Base-by-base conservation (phyloP, 225 moss, liverwort and hornwort genomes). In the Antitrichia curtipendula region DNA sequence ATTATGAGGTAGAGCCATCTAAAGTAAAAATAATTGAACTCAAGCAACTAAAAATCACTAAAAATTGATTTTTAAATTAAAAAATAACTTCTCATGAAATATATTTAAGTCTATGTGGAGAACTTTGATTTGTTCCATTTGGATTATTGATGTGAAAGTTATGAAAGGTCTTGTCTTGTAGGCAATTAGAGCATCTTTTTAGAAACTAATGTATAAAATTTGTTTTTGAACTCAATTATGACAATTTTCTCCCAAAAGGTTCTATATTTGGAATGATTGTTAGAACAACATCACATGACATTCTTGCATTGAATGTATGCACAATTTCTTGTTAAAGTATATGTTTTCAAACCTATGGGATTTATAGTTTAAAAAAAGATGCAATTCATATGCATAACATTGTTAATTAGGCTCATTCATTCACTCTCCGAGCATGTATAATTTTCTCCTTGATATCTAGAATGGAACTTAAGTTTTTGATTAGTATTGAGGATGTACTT, bases 1-100 rank as follows among this genome's bases (percentile, higher is more conserved):
- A 4, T 38, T 38, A 23, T 13, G 10, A 7, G 13, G 8, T 68
- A 23, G 23, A 7, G 23, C 12, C 38, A 38, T 4, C 4, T 4
- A 4, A 23, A 38, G 7, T 13, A 23, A 69, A 40, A 24, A 8
- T 13, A 24, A 24, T 0, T 3, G 1, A 69, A 4, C 2, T 7
- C 1, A 23, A 0, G 8, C 12, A 38, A 68, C 4, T 7, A 21
- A 23, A 66, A 68, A 68, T 68, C 12, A 13, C 4, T 7, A 7
- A 38, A 66, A 23, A 0, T 22, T 21, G 2, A 23, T 40, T 23
- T 38, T 68, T 7, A 38, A 36, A 65, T 65, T 11, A 8, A 4
- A n/a, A 20, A n/a, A 36, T 20, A 65, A 3, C 2, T n/a, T 65
- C 21, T 65, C 6, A 20, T 65, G n/a, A 8, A 41, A 36, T 70